Percentiles rank a stretch among this genome's conserved stretches.
Evolutionary conservation across 352 stramenopile species (phyloP).

Genomic region (Aphanomyces euteiches): DNA sequence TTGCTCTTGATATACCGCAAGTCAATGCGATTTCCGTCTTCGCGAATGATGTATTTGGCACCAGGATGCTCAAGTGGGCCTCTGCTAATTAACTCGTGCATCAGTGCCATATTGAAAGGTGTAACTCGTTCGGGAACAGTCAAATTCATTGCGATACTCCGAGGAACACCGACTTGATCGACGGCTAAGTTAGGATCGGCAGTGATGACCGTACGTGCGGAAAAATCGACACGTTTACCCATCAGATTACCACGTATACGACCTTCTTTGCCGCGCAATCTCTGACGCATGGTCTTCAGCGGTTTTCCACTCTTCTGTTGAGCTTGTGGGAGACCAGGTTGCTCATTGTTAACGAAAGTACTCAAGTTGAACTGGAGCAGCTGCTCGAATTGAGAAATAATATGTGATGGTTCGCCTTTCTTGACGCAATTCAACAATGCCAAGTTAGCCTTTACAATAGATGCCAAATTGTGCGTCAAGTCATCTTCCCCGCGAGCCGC

Average conservation of each 20-base stretch:
- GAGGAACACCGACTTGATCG: conserved; percentile 98
- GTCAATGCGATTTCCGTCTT: conserved; percentile 97
- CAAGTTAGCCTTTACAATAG: conserved; percentile 98
- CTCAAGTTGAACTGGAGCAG: conserved; percentile 81
- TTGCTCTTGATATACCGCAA: conserved; percentile 98
- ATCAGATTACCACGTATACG: conserved; percentile 99
- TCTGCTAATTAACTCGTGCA: conserved; percentile 95
- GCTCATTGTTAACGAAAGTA: conserved; percentile 98
- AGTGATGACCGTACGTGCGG: conserved; percentile 98
- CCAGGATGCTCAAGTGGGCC: conserved; percentile 95
- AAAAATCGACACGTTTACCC: conserved; percentile 99
- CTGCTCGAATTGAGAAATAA: conserved; percentile 93
- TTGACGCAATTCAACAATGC: conserved; percentile 92
- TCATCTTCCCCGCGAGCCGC: conserved; percentile 96
- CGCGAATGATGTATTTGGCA: conserved; percentile 97
- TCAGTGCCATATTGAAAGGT: conserved; percentile 96
- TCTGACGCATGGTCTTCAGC: conserved; percentile 96
- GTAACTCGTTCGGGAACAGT: conserved; percentile 99
- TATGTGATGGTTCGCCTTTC: conserved; percentile 94
- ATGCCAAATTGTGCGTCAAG: conserved; percentile 96
- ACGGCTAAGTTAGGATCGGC: conserved; percentile 99
- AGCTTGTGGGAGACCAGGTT: conserved; percentile 92
- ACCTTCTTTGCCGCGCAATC: conserved; percentile 96
- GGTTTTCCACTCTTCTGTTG: conserved; percentile 96
- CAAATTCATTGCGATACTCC: conserved; percentile 97